Conservation (phyloP, 805 yeast species). For the Teunomyces aglyptinius region DNA sequence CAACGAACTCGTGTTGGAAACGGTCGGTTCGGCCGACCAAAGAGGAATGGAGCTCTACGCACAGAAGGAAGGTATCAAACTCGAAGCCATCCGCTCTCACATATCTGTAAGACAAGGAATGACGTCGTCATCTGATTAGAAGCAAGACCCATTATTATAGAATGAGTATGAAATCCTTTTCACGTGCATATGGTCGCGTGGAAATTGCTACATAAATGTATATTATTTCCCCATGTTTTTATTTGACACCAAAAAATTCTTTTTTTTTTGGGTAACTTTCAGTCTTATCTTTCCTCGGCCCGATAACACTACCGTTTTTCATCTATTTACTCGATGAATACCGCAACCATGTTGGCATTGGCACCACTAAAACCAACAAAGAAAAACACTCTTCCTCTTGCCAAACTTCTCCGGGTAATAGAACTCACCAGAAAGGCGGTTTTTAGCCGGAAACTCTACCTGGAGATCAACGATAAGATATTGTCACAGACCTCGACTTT, state of each 20-base stretch:
- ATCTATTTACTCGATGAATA: neutral
- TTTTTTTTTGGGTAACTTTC: neutral
- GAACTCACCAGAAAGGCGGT: conserved; percentile 24
- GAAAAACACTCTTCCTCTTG: conserved; percentile 25
- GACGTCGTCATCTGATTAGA: neutral
- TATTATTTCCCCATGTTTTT: neutral
- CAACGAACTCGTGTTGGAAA: conserved; percentile 44
- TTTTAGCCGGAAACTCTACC: conserved; percentile 38
- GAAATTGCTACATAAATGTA: neutral
- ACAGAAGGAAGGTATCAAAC: conserved; percentile 29
- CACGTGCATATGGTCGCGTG: conserved; percentile 1
- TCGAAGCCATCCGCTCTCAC: conserved; percentile 19
- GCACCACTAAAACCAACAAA: neutral
- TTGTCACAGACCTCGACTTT: conserved; percentile 32
- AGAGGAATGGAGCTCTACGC: conserved; percentile 31
- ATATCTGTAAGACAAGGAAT: conserved; percentile 5
- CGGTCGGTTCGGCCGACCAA: conserved; percentile 42
- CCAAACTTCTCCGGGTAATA: conserved; percentile 14
- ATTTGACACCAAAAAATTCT: neutral
- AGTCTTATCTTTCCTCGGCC: neutral
- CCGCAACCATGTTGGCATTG: neutral
- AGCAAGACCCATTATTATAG: neutral
- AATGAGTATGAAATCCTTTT: too few relatives aligned
- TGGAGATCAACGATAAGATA: conserved; percentile 40
- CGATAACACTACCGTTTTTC: neutral